Evolutionary conservation across 139 green algal genomes (phyloP).

Genomic region (Chlamydomonas eustigma): DNA sequence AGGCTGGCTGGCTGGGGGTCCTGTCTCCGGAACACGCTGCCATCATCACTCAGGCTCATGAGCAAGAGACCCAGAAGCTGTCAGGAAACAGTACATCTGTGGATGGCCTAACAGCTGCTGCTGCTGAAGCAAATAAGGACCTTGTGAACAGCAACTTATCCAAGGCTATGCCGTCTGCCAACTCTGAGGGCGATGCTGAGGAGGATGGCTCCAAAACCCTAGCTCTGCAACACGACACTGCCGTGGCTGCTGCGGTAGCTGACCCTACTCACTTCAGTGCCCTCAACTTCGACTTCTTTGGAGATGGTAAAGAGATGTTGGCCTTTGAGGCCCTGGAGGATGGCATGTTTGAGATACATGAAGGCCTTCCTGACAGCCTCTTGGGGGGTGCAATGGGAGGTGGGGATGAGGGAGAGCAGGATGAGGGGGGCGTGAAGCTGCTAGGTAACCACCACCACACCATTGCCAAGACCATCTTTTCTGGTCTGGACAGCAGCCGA

Average conservation of each 20-base stretch:
- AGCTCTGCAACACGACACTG: background rate
- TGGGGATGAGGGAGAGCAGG: background rate
- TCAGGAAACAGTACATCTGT: background rate
- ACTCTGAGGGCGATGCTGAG: background rate
- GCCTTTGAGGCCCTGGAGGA: background rate
- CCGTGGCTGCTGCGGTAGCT: background rate
- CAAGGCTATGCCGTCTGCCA: no score
- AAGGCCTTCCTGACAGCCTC: background rate
- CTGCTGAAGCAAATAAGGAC: no score
- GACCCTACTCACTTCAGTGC: background rate
- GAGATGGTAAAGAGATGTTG: background rate
- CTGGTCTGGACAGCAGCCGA: no score
- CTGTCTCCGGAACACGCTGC: conserved; percentile 21
- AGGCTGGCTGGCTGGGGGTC: conserved; percentile 27
- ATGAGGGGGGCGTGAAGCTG: background rate
- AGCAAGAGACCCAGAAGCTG: conserved; percentile 12
- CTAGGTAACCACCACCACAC: background rate
- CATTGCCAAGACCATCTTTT: no score
- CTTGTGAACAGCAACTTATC: background rate
- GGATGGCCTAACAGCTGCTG: background rate
- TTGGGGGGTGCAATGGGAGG: background rate
- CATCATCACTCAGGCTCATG: conserved; percentile 20
- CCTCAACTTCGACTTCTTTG: background rate
- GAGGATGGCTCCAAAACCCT: background rate
- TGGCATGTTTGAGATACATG: background rate